Evolutionary conservation across 208 protist species (phyloP), one percentile per base, ranked within the genome.

Genomic region (Sergeia podlipaevii): DNA sequence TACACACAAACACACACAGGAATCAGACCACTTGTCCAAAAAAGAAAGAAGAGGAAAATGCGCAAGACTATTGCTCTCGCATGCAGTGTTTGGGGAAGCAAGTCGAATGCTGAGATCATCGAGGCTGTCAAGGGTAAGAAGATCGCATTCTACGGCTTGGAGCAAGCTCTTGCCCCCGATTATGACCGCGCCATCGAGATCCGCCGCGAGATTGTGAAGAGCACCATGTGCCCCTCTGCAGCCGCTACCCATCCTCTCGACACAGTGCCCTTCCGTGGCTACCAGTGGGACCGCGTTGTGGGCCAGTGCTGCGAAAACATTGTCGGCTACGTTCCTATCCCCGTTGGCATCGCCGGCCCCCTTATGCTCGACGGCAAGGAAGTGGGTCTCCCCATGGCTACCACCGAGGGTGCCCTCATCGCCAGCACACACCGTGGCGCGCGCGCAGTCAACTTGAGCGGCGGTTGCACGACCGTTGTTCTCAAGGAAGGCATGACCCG

Each of bases 391-490:
- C 97, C 97, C 10, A 97, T 99, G 96, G 97, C 97, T 13, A 99
- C 98, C 27, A 98, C 97, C n/a, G 97, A 99, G 60, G 98, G 98
- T 29, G 86, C 89, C 17, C 84, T 99, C 13, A 66, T 99, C 27
- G 98, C 97, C 8, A 96, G 82, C 49, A 98, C 95, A 15, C 83
- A 98, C 60, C 84, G 98, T 46, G 98, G 98, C 30, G 95, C 89
- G 13, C 90, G 93, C 43, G 97, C 97, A 39, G 96, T 99, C 59
- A 86, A 83, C 39, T 63, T 82, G 11, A 82, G 76, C 69, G 94
- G 86, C 17, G 96, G 94, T 47, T 97, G 96, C 68, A 78, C 54
- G 58, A 89, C 91, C 7, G 80, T 86, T 0, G 55, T 98, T 26
- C 68, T 97, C 23, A 70, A 85, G 55, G 85, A 98, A 38, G 97